Conservation (phyloP, 2,329 filamentous ascomycete species). For the Cyphellophora europaea region DNA sequence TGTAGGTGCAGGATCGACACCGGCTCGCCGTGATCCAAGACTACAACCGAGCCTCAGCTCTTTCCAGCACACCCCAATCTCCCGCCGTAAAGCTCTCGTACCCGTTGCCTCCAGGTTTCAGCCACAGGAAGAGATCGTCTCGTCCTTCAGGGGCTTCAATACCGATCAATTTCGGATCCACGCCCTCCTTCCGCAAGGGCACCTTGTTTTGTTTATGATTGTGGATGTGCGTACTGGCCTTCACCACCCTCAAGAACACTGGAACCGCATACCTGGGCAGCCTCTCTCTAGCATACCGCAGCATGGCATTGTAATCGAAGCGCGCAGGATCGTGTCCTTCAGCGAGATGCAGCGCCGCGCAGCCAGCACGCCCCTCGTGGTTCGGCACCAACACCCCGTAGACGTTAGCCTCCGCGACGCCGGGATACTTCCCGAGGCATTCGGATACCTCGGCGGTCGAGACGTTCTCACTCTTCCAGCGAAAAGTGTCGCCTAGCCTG, state of each 20-base stretch:
- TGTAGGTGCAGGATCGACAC: too few relatives aligned
- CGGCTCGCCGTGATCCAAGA: not conserved
- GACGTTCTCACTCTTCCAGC: constrained; percentile 68
- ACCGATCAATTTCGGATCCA: constrained; percentile 15
- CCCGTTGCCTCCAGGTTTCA: constrained; percentile 10
- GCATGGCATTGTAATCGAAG: constrained; percentile 53
- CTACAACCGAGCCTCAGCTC: constrained; percentile 20
- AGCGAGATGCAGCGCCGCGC: constrained; percentile 58
- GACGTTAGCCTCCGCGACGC: constrained; percentile 70
- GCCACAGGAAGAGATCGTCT: constrained; percentile 24
- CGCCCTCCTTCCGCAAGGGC: constrained; percentile 37
- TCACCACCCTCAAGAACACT: constrained; percentile 58
- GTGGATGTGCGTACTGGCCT: constrained; percentile 52
- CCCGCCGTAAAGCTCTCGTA: constrained; percentile 12
- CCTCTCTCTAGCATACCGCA: constrained; percentile 48
- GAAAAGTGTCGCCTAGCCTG: constrained; percentile 44
- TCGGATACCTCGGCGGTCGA: constrained; percentile 76
- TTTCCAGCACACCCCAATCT: constrained; percentile 11
- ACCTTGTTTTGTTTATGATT: constrained; percentile 78
- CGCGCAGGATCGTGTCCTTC: constrained; percentile 28
- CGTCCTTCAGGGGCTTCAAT: constrained; percentile 14
- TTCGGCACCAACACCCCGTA: constrained; percentile 72
- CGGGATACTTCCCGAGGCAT: constrained; percentile 56
- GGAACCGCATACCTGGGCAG: constrained; percentile 69
- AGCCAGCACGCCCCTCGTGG: constrained; percentile 77